Percentiles rank a stretch among this genome's conserved stretches.
These are phyloP conservation scores for Cephaloascus fragrans DNA, from an alignment of 805 yeast genomes.

Conservation along the genomic window DNA sequence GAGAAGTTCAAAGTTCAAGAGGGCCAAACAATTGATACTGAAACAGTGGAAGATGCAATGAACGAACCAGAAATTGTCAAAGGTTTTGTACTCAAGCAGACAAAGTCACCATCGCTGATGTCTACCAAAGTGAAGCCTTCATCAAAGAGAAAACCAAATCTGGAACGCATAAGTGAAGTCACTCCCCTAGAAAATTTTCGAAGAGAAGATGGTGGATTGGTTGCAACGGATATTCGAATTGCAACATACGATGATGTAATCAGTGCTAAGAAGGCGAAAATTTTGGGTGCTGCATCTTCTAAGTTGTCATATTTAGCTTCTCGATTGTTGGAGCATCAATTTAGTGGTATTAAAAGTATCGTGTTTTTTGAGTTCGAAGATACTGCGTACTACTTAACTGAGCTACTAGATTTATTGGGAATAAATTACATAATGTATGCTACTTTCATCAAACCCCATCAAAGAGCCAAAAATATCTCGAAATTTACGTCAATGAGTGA, in stretches of 20 bases:
- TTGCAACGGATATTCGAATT: constrained; percentile 4
- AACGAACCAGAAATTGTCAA: constrained; percentile 4
- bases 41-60: constrained; percentile 13
- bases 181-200: constrained; percentile 5
- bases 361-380: constrained; percentile 68
- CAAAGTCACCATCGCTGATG: constrained; percentile 10
- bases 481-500: constrained; percentile 34
- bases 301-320: constrained; percentile 54
- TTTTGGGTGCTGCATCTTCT: constrained; percentile 56
- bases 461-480: constrained; percentile 43
- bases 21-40: constrained; percentile 19
- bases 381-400: constrained; percentile 58
- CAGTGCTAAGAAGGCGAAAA: constrained; percentile 20
- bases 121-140: constrained; percentile 9
- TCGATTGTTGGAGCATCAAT: constrained; percentile 42
- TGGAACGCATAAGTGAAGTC: constrained; percentile 1
- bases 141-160: constrained; percentile 1
- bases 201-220: constrained; percentile 12
- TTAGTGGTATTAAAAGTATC: constrained; percentile 37
- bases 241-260: constrained; percentile 12
- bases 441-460: constrained; percentile 39
- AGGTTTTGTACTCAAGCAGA: constrained; percentile 6
- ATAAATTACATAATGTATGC: constrained; percentile 55
- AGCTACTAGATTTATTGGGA: constrained; percentile 52
- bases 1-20: constrained; percentile 28